Evolutionary conservation across 345 rosid genomes (phyloP).

Genomic region (Lepidium sativum): DNA sequence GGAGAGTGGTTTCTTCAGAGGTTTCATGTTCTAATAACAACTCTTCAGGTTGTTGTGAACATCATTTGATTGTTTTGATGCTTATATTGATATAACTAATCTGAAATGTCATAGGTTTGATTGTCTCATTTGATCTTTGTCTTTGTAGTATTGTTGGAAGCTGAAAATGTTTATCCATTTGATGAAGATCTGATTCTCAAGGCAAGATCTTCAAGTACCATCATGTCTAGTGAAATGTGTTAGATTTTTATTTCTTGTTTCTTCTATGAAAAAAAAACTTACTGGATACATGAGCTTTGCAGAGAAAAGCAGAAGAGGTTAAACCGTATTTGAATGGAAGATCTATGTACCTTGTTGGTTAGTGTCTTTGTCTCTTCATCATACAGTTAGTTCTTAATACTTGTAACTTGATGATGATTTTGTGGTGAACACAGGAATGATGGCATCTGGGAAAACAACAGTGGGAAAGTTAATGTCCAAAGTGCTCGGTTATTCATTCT

Average conservation of each 20-base stretch:
- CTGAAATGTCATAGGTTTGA: background rate
- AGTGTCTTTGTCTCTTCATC: constrained; percentile 30
- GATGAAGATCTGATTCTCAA: constrained; percentile 51
- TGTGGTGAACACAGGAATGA: constrained; percentile 51
- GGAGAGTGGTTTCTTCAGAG: constrained; percentile 21
- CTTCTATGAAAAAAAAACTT: background rate
- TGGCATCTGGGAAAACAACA: constrained; percentile 98
- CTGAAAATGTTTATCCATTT: constrained; percentile 32
- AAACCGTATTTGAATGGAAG: constrained; percentile 66
- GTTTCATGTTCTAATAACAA: constrained; percentile 42
- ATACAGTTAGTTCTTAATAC: background rate
- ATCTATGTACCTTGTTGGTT: constrained; percentile 88
- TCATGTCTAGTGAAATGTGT: background rate
- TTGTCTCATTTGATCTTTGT: background rate
- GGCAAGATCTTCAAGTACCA: constrained; percentile 31
- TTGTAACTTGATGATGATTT: background rate
- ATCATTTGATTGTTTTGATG: background rate
- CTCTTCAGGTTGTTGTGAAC: constrained; percentile 40
- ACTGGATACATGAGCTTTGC: constrained; percentile 31
- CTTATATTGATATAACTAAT: background rate
- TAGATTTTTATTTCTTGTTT: constrained; percentile 9
- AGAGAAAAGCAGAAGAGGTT: constrained; percentile 72
- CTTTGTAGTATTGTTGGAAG: constrained; percentile 50
- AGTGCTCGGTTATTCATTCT: constrained; percentile 63
- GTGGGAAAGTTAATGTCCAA: constrained; percentile 74